These are phyloP conservation scores for Thraustotheca clavata DNA, from an alignment of 352 stramenopile genomes.

Conservation along the genomic window DNA sequence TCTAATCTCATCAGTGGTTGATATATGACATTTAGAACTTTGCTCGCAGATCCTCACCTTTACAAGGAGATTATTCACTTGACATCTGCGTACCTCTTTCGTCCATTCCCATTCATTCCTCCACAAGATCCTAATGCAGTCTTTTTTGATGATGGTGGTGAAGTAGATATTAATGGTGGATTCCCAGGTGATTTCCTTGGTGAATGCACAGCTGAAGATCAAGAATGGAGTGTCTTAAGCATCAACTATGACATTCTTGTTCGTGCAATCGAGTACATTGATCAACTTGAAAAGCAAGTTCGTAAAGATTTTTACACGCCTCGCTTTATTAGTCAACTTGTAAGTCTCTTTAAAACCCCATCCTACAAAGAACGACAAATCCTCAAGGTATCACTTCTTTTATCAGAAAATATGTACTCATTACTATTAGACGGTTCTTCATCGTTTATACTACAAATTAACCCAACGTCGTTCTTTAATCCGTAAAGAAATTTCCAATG, in stretches of 20 bases:
- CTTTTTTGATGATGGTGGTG: slow-evolving; percentile 56
- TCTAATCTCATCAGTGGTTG: too few species aligned
- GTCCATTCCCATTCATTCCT: slow-evolving; percentile 46
- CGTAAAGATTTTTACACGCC: slow-evolving; percentile 80
- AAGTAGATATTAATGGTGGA: neutral
- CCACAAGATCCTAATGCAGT: slow-evolving; percentile 58
- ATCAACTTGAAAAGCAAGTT: slow-evolving; percentile 83
- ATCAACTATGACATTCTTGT: slow-evolving; percentile 75
- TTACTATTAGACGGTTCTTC: slow-evolving; percentile 39
- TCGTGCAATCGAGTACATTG: slow-evolving; percentile 81
- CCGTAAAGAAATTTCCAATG: slow-evolving; percentile 79
- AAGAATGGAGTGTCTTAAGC: slow-evolving; percentile 71
- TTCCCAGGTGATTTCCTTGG: slow-evolving; percentile 10
- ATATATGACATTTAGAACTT: neutral
- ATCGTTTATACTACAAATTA: slow-evolving; percentile 87
- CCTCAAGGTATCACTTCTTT: slow-evolving; percentile 36
- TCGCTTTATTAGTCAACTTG: slow-evolving; percentile 69
- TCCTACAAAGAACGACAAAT: slow-evolving; percentile 82
- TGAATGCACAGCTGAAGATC: slow-evolving; percentile 37
- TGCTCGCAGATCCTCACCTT: slow-evolving; percentile 62
- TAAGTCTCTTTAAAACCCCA: slow-evolving; percentile 81
- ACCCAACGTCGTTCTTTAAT: slow-evolving; percentile 81
- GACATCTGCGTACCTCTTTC: slow-evolving; percentile 76
- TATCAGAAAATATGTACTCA: neutral
- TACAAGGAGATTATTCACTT: slow-evolving; percentile 75